phyloP scores from a whole-genome alignment of 1,139 yeast genomes.

The Chernovozyma aurita region DNA sequence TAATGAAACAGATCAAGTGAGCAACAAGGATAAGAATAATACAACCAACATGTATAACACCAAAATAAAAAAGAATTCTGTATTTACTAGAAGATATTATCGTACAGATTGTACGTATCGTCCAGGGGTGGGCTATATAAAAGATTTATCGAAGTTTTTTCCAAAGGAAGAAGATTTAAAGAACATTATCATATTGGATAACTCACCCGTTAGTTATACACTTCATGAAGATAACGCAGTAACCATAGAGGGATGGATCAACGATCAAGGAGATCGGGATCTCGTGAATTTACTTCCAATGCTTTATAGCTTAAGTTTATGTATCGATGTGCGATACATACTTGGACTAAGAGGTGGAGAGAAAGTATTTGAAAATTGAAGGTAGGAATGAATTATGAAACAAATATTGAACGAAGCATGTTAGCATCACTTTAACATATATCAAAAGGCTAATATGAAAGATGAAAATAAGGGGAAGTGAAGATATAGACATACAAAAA shows the following conservation, averaged over 20 bases:
- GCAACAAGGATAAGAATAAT: not conserved
- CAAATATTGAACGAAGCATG: not conserved
- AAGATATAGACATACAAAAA: no score
- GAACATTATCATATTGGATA: constrained; percentile 78
- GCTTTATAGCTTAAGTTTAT: constrained; percentile 69
- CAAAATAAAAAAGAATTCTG: not conserved
- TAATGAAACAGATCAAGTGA: constrained; percentile 3
- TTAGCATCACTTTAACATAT: no score
- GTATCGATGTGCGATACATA: constrained; percentile 83
- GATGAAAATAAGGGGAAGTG: not conserved
- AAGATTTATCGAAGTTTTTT: constrained; percentile 61
- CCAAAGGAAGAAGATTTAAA: constrained; percentile 54
- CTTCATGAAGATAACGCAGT: constrained; percentile 84
- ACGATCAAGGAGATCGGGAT: constrained; percentile 86
- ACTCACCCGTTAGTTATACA: constrained; percentile 86
- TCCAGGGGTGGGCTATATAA: constrained; percentile 81
- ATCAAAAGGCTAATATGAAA: not conserved
- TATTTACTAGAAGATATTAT: constrained; percentile 63
- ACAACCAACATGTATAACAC: not conserved
- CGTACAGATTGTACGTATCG: constrained; percentile 75
- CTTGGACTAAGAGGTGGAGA: constrained; percentile 79
- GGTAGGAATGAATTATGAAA: constrained; percentile 2
- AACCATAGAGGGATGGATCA: constrained; percentile 95
- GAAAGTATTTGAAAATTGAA: constrained; percentile 52
- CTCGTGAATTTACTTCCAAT: constrained; percentile 76